Evolutionary conservation across 768 basidiomycete species (phyloP), one percentile per base, ranked within the genome.

Genomic region (Xanthoconium purpureum): DNA sequence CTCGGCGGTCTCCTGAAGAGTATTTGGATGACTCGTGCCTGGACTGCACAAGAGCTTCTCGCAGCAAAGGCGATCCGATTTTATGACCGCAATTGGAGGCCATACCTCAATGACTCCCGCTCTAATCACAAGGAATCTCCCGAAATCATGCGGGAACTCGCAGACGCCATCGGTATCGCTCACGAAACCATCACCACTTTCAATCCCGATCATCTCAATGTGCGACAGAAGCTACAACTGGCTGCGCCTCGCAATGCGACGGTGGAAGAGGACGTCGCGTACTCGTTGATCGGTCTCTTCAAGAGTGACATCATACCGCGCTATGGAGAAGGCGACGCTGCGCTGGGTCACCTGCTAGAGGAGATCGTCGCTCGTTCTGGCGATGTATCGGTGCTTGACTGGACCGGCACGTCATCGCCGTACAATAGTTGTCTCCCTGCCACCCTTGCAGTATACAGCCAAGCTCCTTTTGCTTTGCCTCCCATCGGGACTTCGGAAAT

Each of bases 371-470:
- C 43, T 6, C 61, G 62, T n/a, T 52, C 43, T 1, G 54, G 57
- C 1, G 61, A 55, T 0, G 40, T 55, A n/a, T 50, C 51, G 0
- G 62, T 59, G 6, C 48, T 63, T 40, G 44, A 35, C 20, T 63
- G 62, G 62, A n/a, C 35, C 3, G 61, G 61, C 15, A 32, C 40
- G 17, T 43, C 61, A 4, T 62, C 56, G 1, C 11, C 32, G 11
- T 63, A 62, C 28, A 62, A 62, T 12, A 62, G 58, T 11, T 61
- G 60, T n/a, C 51, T 61, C 18, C 59, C 60, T 0, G 36, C 14
- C 12, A 29, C 52, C 15, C 39, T 61, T n/a, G 20, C 24, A 1
- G 44, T 51, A 8, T 61, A 57, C 12, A 38, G 14, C 3, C 38
- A 30, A 14, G 6, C 10, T 0, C 44, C 50, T 0, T 3, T 7